These are phyloP conservation scores for Trichocladium uniseriatum DNA, from an alignment of 495 filamentous ascomycete genomes.

Conservation along the genomic window DNA sequence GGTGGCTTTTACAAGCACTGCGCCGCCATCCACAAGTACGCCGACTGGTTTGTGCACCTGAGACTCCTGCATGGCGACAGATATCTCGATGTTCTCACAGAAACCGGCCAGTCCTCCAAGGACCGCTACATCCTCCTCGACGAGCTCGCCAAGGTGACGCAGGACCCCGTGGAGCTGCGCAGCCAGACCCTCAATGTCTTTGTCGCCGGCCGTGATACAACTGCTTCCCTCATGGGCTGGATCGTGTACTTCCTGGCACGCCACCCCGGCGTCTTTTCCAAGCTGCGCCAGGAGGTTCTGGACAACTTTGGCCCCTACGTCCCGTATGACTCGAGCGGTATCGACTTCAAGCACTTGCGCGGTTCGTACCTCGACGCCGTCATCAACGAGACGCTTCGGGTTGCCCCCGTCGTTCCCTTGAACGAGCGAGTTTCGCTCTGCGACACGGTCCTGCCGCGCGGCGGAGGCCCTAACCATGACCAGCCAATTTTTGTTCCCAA, in stretches of 20 bases:
- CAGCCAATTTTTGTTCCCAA: constrained; percentile 20
- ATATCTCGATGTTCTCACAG: constrained; percentile 8
- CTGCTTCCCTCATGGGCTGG: constrained; percentile 50
- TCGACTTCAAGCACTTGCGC: constrained; percentile 32
- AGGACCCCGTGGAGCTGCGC: constrained; percentile 49
- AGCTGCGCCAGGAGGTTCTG: constrained; percentile 44
- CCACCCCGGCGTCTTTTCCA: constrained; percentile 35
- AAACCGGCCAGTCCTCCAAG: background rate
- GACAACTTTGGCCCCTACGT: constrained; percentile 27
- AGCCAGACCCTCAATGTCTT: constrained; percentile 58
- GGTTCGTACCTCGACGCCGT: constrained; percentile 40
- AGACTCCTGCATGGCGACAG: constrained; percentile 11
- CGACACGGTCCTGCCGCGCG: constrained; percentile 41
- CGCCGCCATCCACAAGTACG: constrained; percentile 37
- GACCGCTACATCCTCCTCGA: constrained; percentile 54
- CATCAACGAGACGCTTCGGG: constrained; percentile 37
- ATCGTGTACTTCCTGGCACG: constrained; percentile 45
- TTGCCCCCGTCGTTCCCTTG: constrained; percentile 31
- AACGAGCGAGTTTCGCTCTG: constrained; percentile 35
- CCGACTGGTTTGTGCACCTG: constrained; percentile 41
- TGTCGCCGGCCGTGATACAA: constrained; percentile 49
- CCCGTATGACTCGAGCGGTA: constrained; percentile 5
- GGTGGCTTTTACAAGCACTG: constrained; percentile 36
- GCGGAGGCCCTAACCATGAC: constrained; percentile 29
- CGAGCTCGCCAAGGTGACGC: constrained; percentile 50